phyloP scores from a whole-genome alignment of 169 alveolate genomes.

The Cryptosporidium sp. region DNA sequence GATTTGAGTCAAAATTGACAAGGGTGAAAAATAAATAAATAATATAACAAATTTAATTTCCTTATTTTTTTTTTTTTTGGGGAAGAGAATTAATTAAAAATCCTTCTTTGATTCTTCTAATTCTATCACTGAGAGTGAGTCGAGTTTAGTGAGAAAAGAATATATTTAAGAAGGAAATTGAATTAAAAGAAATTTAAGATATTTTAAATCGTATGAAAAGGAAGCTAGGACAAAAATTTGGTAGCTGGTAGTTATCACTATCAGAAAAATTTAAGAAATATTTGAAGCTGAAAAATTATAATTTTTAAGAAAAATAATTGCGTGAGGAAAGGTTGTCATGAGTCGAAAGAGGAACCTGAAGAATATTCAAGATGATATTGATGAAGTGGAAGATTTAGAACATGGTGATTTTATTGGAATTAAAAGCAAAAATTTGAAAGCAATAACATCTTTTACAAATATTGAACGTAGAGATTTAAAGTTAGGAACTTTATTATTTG shows the following conservation, averaged over 20 bases:
- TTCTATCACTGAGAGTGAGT: not conserved
- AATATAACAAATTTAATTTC: not conserved
- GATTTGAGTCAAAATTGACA: conserved; percentile 54
- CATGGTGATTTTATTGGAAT: conserved; percentile 59
- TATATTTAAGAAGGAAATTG: not conserved
- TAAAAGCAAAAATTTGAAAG: conserved; percentile 19
- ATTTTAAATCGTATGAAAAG: not conserved
- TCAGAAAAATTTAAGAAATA: not conserved
- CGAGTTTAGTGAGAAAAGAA: not conserved
- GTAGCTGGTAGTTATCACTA: not conserved
- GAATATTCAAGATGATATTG: not conserved
- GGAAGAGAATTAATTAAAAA: not conserved
- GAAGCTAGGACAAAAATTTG: not conserved
- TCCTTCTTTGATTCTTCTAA: not conserved
- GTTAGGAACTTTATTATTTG: conserved; percentile 42
- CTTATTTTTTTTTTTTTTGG: not conserved
- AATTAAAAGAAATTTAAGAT: conserved; percentile 3
- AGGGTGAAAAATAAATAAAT: not conserved
- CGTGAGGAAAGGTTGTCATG: conserved; percentile 1
- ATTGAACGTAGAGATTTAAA: conserved; percentile 21
- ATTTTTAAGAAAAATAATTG: not conserved
- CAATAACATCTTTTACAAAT: conserved; percentile 1
- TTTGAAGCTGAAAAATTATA: not conserved
- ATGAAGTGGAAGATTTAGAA: conserved; percentile 7
- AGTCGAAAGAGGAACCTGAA: conserved; percentile 21